Base-by-base conservation (phyloP, 2,329 filamentous ascomycete genomes). In the Microcyclospora pomicola region DNA sequence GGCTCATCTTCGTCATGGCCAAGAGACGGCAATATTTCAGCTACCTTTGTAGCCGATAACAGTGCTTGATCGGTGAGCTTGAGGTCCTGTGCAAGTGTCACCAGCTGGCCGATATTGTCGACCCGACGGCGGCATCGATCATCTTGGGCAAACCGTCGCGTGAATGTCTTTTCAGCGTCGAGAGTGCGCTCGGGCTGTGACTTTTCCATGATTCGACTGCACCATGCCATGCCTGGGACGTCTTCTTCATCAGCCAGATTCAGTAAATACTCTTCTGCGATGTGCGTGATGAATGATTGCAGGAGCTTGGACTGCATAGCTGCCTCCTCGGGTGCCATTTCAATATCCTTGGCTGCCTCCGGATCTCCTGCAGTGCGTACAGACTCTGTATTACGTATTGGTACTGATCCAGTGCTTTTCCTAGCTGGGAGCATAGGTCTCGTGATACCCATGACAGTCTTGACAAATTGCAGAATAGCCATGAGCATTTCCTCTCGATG, bases 271-370 rank as follows among this genome's bases (percentile, higher is more conserved):
- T 79, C 72, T 54, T 87, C 82, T 9, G 87, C 61, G 13, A 87
- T 63, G 53, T 82, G 81, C 0, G 80, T 84, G n/a, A 84, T 68
- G 56, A 91, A 87, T 1, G 78, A 77, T 52, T 84, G 78, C 15
- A 88, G 60, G 12, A 88, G 63, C 40, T 71, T 74, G 28, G 66
- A 66, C 50, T 80, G 73, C 43, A 86, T 63, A 7, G 67, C 70
- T 2, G 63, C 63, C 55, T 87, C 81, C 28, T 68, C 66, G 5
- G 55, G 51, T 6, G 61, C 64, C 1, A 60, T 50, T 12, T 66
- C 64, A 10, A 52, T 55, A 53, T 53, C 52, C 15, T 42, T 38
- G 42, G 71, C 64, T 0, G 54, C 66, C 54, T 79, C 75, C 1
- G 74, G 73, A 49, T 78, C 75, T 16, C 70, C 69, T 4, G 71